A percentile compares a stretch with the other conserved stretches of the same genome.
Conservation (phyloP, 768 basidiomycete species). For the Lepiota brunneoincarnata region DNA sequence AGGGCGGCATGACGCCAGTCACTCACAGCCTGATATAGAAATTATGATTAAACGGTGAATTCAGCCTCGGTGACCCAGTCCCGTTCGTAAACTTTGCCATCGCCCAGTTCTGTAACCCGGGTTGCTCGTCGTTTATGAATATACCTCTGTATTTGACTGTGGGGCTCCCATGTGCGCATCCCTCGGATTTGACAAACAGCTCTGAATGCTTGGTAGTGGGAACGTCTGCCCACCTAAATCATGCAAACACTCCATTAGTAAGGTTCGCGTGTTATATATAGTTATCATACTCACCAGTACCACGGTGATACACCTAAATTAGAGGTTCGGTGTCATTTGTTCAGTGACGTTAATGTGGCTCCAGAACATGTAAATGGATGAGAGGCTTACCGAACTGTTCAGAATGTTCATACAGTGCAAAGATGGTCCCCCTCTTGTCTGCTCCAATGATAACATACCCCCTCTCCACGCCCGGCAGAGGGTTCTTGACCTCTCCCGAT, state of each 20-base stretch:
- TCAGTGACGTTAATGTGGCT: neutral
- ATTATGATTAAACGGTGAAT: conserved; percentile 59
- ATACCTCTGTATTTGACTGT: conserved; percentile 70
- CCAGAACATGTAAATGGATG: neutral
- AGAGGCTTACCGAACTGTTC: conserved; percentile 55
- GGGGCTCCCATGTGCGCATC: conserved; percentile 56
- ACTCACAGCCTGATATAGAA: conserved; percentile 56
- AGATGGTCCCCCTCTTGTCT: conserved; percentile 68
- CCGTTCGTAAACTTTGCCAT: conserved; percentile 64
- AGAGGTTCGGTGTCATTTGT: conserved; percentile 11
- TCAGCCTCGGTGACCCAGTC: conserved; percentile 42
- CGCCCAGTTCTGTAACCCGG: conserved; percentile 69
- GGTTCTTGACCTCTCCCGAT: conserved; percentile 48
- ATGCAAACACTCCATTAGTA: neutral
- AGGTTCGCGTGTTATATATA: neutral
- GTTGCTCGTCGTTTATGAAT: conserved; percentile 76
- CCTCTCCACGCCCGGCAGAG: conserved; percentile 50
- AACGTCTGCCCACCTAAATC: conserved; percentile 71
- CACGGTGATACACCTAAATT: conserved; percentile 60
- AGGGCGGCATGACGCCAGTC: neutral
- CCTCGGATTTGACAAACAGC: conserved; percentile 41
- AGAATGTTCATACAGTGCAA: conserved; percentile 61
- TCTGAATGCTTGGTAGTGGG: conserved; percentile 47
- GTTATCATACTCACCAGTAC: conserved; percentile 45
- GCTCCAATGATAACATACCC: conserved; percentile 68